Evolutionary conservation across 306 rosid genomes (phyloP), one percentile per base, ranked within the genome.

Genomic region (Parietaria judaica): DNA sequence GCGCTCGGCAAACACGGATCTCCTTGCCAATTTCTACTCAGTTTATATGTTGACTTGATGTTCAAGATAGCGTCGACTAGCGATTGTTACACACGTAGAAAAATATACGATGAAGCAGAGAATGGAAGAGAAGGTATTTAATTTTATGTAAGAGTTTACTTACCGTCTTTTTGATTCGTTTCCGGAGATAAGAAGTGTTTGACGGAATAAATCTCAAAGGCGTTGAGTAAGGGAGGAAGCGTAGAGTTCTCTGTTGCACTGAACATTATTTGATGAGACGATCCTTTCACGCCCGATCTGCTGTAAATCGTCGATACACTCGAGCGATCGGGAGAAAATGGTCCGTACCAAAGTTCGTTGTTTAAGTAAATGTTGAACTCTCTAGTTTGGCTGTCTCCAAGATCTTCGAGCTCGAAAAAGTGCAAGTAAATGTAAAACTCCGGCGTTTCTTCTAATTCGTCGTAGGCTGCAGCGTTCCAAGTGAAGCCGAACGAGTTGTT

Each of bases 201-300:
- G 70, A 68, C 36, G 54, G 54, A 1, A 58, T 84, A 84, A 47
- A 78, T 23, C 67, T 84, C 86, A 46, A 80, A 3, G 31, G 79
- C 90, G 56, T 84, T 84, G 56, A 84, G 72, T 34, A 84, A 74
- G 4, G 90, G 86, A 14, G 87, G 83, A 35, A 16, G 86, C 1
- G 79, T 73, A 3, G 84, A 81, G 36, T 54, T 64, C 14, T 58
- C 46, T 11, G 62, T 51, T 23, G 46, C 51, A 37, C 23, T 6
- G 23, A 83, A 5, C 6, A 56, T 68, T 31, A 17, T 3, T 35
- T 48, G 56, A 66, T 60, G 72, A 60, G 9, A 6, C 47, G 49
- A 5, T 12, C 52, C 71, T 43, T 5, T 63, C 1, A 6, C 10
- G 8, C 66, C 58, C 1, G 9, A 2, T 14, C 50, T 12, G 43